Evolutionary conservation across 2,329 filamentous ascomycete species (phyloP).

Genomic region (Paraphaeosphaeria sporulosa): DNA sequence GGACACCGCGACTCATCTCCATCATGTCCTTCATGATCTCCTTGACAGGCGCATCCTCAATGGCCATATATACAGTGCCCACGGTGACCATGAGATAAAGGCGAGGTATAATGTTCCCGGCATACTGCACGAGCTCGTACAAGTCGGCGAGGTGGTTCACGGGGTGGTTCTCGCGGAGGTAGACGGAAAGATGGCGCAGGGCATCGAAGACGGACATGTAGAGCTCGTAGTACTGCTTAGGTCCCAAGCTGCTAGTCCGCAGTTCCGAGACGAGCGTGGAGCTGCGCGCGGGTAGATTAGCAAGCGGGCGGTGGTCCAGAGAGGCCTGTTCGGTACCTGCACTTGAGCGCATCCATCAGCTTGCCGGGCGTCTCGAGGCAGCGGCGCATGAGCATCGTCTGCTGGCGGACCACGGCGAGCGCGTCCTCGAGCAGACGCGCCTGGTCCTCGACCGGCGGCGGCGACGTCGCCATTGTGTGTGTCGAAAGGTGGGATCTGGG

Average conservation of each 20-base stretch:
- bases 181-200: constrained; percentile 92
- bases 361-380: constrained; percentile 97
- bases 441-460: constrained; percentile 64
- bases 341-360: constrained; percentile 99
- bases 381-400: constrained; percentile 96
- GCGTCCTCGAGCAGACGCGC: constrained; percentile 97
- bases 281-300: constrained; percentile 62
- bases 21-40: constrained; percentile 99
- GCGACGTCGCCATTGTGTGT: constrained; percentile 52
- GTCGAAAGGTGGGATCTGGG: constrained; percentile 32
- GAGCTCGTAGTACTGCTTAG: constrained; percentile 99
- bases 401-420: constrained; percentile 92
- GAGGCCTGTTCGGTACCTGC: constrained; percentile 73
- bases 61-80: constrained; percentile 98
- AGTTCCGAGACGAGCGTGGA: constrained; percentile 98
- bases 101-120: constrained; percentile 94
- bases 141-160: constrained; percentile 97
- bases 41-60: constrained; percentile 97
- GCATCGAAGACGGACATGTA: constrained; percentile 99
- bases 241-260: constrained; percentile 94
- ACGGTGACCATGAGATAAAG: constrained; percentile 99
- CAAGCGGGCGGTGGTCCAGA: neutral
- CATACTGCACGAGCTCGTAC: constrained; percentile 97
- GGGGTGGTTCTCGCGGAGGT: constrained; percentile 95
- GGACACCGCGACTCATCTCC: constrained; percentile 99